A percentile compares a stretch with the other conserved stretches of the same genome.
phyloP scores from a whole-genome alignment of 176 grass and related monocot species.

The Zizania latifolia region DNA sequence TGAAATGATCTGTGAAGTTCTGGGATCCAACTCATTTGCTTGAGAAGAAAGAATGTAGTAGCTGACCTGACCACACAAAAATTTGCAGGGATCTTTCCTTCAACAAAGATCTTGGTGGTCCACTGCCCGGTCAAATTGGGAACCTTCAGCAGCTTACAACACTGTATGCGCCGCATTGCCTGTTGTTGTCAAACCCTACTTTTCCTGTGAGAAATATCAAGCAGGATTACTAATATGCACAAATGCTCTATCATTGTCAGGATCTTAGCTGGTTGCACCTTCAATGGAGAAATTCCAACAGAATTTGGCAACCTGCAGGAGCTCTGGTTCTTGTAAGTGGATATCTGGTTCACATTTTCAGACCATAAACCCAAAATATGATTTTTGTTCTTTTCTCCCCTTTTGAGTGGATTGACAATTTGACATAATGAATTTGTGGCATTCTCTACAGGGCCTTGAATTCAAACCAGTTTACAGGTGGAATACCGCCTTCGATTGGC shows the following conservation, averaged over 20 bases:
- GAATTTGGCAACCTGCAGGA: slow-evolving; percentile 31
- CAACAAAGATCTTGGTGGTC: slow-evolving; percentile 35
- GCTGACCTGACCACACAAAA: not conserved
- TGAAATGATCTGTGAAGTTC: not conserved
- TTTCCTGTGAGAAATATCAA: not conserved
- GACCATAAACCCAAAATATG: not conserved
- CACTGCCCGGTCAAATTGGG: slow-evolving; percentile 30
- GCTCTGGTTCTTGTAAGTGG: slow-evolving; percentile 40
- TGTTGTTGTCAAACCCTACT: not conserved
- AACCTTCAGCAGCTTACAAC: slow-evolving; percentile 20
- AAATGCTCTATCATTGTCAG: slow-evolving; percentile 12
- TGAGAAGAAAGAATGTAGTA: not conserved
- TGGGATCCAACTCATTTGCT: not conserved
- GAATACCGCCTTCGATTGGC: slow-evolving; percentile 35
- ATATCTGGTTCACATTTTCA: not conserved
- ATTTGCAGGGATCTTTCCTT: slow-evolving; percentile 48
- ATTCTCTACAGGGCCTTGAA: slow-evolving; percentile 42
- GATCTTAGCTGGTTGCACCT: slow-evolving; percentile 39
- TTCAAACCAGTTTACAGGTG: slow-evolving; percentile 45
- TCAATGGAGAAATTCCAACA: slow-evolving; percentile 36
- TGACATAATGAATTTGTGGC: not conserved
- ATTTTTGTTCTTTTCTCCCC: not conserved
- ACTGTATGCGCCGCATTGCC: slow-evolving; percentile 21
- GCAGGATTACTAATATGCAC: not conserved
- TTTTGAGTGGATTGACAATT: not conserved